Evolutionary conservation across 441 rosid species (phyloP).

Genomic region (Francoa sonchifolia): DNA sequence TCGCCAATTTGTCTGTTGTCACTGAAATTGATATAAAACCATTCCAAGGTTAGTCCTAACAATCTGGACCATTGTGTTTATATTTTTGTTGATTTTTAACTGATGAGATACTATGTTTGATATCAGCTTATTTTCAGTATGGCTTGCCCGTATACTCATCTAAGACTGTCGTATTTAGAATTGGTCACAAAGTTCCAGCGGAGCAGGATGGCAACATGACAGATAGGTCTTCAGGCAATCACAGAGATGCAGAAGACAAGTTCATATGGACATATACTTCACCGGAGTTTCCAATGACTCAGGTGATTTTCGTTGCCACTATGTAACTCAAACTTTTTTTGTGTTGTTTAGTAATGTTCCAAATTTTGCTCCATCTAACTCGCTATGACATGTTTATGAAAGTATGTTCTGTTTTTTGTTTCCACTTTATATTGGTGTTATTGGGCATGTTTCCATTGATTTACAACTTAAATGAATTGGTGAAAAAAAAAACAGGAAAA

Average conservation of each 20-base stretch:
- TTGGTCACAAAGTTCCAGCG: slow-evolving; percentile 16
- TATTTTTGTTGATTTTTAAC: neutral
- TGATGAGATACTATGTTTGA: too few species aligned
- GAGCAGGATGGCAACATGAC: neutral
- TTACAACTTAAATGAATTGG: too few species aligned
- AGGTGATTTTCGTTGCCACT: slow-evolving; percentile 12
- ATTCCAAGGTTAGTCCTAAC: slow-evolving; percentile 19
- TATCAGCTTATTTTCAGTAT: slow-evolving; percentile 23
- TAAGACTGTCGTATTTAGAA: slow-evolving; percentile 19
- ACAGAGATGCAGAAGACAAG: slow-evolving; percentile 9
- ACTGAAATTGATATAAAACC: slow-evolving; percentile 24
- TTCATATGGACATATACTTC: slow-evolving; percentile 24
- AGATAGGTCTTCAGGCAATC: slow-evolving; percentile 6
- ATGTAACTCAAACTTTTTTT: slow-evolving; percentile 4
- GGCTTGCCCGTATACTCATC: slow-evolving; percentile 25
- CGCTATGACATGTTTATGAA: neutral
- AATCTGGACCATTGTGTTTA: slow-evolving; percentile 1
- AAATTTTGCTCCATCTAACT: neutral
- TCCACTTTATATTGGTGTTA: neutral
- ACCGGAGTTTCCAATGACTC: slow-evolving; percentile 25
- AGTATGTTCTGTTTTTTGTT: neutral
- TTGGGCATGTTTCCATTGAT: neutral
- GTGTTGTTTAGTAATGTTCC: neutral
- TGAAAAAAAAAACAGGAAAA: slow-evolving; percentile 1
- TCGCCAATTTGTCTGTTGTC: slow-evolving; percentile 18